phyloP scores from a whole-genome alignment of 2,329 filamentous ascomycete species.

The Diaporthe ampelina region DNA sequence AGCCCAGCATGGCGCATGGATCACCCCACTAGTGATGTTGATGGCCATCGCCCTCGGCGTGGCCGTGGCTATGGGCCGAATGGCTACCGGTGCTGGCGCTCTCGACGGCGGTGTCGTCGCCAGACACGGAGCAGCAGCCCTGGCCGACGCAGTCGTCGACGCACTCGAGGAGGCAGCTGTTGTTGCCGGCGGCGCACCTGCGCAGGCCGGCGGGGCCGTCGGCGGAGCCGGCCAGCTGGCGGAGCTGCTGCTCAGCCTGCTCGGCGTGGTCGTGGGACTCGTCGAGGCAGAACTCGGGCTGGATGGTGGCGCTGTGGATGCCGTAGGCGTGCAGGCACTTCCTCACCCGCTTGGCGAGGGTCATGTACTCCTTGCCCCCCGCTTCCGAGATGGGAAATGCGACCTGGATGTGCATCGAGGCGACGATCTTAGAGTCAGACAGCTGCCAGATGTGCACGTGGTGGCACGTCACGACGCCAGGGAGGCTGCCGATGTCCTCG shows the following conservation, averaged over 20 bases:
- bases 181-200: conserved; percentile 46
- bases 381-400: conserved; percentile 89
- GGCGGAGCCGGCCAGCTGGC: conserved; percentile 45
- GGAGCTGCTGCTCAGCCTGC: conserved; percentile 44
- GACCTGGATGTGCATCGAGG: conserved; percentile 93
- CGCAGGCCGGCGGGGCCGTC: conserved; percentile 46
- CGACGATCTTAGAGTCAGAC: conserved; percentile 93
- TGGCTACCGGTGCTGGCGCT: conserved; percentile 52
- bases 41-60: conserved; percentile 54
- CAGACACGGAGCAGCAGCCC: conserved; percentile 58
- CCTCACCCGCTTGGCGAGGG: conserved; percentile 83
- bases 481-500: conserved; percentile 88
- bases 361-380: conserved; percentile 88
- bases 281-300: conserved; percentile 85
- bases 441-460: conserved; percentile 99
- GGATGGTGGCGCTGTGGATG: conserved; percentile 97
- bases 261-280: conserved; percentile 57
- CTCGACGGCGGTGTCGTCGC: conserved; percentile 42
- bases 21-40: conserved; percentile 41
- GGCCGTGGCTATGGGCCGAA: conserved; percentile 45
- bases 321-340: conserved; percentile 94
- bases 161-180: conserved; percentile 65
- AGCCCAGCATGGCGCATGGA: not conserved
- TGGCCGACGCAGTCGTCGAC: conserved; percentile 62
- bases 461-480: conserved; percentile 90